Conservation (phyloP, 1,284 basidiomycete species). For the Ustilago vetiveriae region DNA sequence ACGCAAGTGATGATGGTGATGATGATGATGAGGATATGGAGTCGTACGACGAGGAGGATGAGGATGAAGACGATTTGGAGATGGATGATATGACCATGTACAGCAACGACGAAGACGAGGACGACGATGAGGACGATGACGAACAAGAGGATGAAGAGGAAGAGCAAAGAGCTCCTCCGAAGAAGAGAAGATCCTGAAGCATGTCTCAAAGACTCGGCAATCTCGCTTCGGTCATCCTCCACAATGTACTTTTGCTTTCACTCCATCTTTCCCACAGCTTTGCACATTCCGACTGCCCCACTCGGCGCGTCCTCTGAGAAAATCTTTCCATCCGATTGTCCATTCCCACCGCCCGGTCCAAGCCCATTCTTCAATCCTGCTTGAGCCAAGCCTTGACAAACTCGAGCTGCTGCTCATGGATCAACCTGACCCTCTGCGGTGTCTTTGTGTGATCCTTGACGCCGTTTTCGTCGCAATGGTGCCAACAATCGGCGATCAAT, state of each 20-base stretch:
- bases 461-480: constrained; percentile 58
- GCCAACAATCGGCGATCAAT: constrained; percentile 75
- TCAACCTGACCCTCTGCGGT: constrained; percentile 79
- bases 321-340: background rate
- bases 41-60: constrained; percentile 9
- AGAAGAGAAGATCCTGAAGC: constrained; percentile 27
- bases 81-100: constrained; percentile 51
- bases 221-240: background rate
- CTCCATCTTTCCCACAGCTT: too few relatives aligned
- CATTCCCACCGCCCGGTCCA: constrained; percentile 1
- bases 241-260: constrained; percentile 1
- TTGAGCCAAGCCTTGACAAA: constrained; percentile 86
- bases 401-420: constrained; percentile 81
- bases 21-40: constrained; percentile 35
- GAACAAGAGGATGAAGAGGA: constrained; percentile 38
- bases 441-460: constrained; percentile 70
- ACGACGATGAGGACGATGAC: constrained; percentile 31
- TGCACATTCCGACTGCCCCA: too few relatives aligned
- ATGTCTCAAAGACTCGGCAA: background rate
- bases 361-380: constrained; percentile 66
- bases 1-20: constrained; percentile 48
- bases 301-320: too few relatives aligned
- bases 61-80: constrained; percentile 43
- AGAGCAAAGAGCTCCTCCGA: constrained; percentile 26
- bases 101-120: too few relatives aligned